Conservation (phyloP, 345 rosid genomes). For the Moricandia arvensis region DNA sequence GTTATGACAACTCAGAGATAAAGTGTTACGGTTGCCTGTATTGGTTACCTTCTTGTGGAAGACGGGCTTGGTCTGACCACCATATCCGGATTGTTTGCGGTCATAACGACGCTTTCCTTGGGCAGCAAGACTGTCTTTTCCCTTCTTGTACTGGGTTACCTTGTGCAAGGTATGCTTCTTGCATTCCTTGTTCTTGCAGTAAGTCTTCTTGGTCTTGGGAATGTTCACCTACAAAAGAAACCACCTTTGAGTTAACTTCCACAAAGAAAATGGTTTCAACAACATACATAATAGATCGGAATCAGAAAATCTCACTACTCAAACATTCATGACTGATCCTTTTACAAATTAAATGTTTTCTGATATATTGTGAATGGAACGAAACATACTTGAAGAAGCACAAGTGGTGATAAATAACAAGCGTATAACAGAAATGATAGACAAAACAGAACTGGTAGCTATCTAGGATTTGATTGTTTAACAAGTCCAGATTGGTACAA, state of each 20-base stretch:
- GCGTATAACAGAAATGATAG: too few relatives aligned
- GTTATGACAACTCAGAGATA: too few relatives aligned
- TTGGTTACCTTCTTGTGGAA: slow-evolving; percentile 78
- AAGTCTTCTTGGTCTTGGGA: slow-evolving; percentile 84
- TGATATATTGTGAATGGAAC: too few relatives aligned
- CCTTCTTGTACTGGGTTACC: slow-evolving; percentile 90
- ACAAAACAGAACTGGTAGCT: too few relatives aligned
- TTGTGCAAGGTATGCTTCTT: slow-evolving; percentile 87
- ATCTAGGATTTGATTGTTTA: too few relatives aligned
- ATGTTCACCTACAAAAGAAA: slow-evolving; percentile 59
- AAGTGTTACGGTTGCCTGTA: too few relatives aligned
- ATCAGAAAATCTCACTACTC: not conserved
- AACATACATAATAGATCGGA: not conserved
- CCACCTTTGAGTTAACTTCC: not conserved
- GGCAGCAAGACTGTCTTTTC: slow-evolving; percentile 82
- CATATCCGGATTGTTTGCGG: slow-evolving; percentile 83
- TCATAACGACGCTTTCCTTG: slow-evolving; percentile 91
- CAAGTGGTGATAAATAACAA: too few relatives aligned
- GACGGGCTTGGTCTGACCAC: slow-evolving; percentile 90
- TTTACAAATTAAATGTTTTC: not conserved
- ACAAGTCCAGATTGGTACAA: too few relatives aligned
- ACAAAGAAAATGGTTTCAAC: not conserved
- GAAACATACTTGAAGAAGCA: too few relatives aligned
- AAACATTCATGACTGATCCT: not conserved
- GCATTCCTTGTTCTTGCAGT: slow-evolving; percentile 85